These are phyloP conservation scores for Tuber aestivum DNA, from an alignment of 495 filamentous ascomycete genomes.

Conservation along the genomic window DNA sequence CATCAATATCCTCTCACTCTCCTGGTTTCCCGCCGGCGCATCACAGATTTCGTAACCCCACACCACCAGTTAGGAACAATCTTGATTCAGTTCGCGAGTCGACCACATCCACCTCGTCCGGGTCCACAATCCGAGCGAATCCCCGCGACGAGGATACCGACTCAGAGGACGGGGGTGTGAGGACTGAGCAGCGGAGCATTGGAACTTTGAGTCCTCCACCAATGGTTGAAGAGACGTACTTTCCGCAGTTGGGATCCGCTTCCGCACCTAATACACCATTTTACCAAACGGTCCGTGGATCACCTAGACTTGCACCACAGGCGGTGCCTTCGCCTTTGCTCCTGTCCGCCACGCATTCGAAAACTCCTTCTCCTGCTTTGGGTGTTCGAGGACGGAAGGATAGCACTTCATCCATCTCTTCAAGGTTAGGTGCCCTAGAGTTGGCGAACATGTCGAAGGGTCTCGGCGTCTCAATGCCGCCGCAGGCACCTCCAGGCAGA, in stretches of 20 bases:
- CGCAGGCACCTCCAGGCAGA: constrained; percentile 12
- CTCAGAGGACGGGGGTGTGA: constrained; percentile 17
- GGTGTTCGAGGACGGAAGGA: constrained; percentile 30
- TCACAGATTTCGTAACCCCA: constrained; percentile 60
- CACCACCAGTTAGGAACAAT: constrained; percentile 54
- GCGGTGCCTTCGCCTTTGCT: constrained; percentile 32
- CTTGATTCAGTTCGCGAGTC: constrained; percentile 62
- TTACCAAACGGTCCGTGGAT: constrained; percentile 22
- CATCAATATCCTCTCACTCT: constrained; percentile 94
- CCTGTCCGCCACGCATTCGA: constrained; percentile 15
- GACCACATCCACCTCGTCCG: constrained; percentile 57
- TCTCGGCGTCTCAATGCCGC: constrained; percentile 39
- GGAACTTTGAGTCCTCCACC: constrained; percentile 21
- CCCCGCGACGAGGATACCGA: constrained; percentile 34
- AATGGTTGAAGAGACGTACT: constrained; percentile 17
- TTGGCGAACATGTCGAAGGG: constrained; percentile 23
- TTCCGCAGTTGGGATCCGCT: constrained; percentile 8
- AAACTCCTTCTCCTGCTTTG: constrained; percentile 26
- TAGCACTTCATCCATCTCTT: constrained; percentile 32
- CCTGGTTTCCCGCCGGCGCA: constrained; percentile 63
- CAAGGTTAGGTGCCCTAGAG: constrained; percentile 31
- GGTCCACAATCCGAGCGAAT: constrained; percentile 51
- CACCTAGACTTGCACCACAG: constrained; percentile 30
- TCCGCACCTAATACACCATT: constrained; percentile 33
- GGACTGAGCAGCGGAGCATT: constrained; percentile 22